Base-by-base conservation (phyloP, 2,329 filamentous ascomycete species). In the Amphichorda felina region DNA sequence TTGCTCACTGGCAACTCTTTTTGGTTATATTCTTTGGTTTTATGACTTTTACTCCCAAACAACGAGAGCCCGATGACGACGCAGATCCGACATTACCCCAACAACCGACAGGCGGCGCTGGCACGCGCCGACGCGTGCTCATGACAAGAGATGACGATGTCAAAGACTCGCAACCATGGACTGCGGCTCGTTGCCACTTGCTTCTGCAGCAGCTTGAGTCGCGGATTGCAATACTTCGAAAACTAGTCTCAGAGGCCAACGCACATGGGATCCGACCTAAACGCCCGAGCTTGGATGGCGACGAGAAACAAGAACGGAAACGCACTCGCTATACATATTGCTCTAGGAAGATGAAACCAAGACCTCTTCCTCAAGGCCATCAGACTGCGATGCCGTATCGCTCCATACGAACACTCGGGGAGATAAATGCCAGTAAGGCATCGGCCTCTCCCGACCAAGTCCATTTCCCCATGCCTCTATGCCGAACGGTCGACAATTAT, bases 131-230 rank as follows among this genome's bases (percentile, higher is more conserved):
- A 6, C 21, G 10, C 21, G 21, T 24, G 6, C 21, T 10, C 21
- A 24, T 24, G 21, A 10, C 21, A 6, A 24, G 6, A 24, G 21
- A n/a, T 15, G 17, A 34, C 27, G 33, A 36, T 11, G 30, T 32
- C 25, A 35, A 44, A 30, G 40, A 45, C 22, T n/a, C 38, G 10
- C 55, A 57, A 30, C 52, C 51, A 10, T 70, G 66, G 66, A 69
- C 63, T 4, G 61, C 66, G 5, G 56, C 61, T 34, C 52, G 64
- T 37, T 70, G 66, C 30, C 59, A 63, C 33, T 56, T 64, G 3
- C 46, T 68, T 5, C 54, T 70, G 14, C 62, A 65, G 3, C 66
- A 66, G 24, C 46, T 70, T 1, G 55, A 66, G 21, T 55, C 60
- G 7, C 59, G 64, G 8, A 43, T 70, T 17, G 44, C 50, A n/a